A percentile compares a stretch with the other conserved stretches of the same genome.
Conservation (phyloP, 495 filamentous ascomycete genomes). For the Penicillium steckii region DNA sequence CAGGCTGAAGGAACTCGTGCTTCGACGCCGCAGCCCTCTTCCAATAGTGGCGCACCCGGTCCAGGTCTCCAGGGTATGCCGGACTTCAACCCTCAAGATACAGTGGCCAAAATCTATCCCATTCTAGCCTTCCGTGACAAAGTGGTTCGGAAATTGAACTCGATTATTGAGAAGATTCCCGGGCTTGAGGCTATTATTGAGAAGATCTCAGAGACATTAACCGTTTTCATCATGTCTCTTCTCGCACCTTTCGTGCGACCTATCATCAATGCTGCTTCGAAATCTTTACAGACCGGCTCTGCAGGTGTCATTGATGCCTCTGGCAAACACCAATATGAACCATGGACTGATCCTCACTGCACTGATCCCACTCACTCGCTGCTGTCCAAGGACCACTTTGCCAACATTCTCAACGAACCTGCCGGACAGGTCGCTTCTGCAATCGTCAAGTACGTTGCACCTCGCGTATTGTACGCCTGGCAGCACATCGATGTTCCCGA, state of each 20-base stretch:
- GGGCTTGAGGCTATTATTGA: slow-evolving; percentile 84
- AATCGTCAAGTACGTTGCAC: slow-evolving; percentile 80
- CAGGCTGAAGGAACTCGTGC: slow-evolving; percentile 16
- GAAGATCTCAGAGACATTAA: slow-evolving; percentile 86
- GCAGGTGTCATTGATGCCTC: slow-evolving; percentile 75
- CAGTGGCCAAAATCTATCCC: slow-evolving; percentile 83
- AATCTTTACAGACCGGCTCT: slow-evolving; percentile 79
- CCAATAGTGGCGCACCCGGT: slow-evolving; percentile 34
- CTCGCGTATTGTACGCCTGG: slow-evolving; percentile 87
- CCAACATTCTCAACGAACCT: slow-evolving; percentile 85
- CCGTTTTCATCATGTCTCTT: slow-evolving; percentile 84
- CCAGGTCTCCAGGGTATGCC: slow-evolving; percentile 68
- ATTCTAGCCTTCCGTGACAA: slow-evolving; percentile 93
- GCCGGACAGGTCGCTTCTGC: slow-evolving; percentile 78
- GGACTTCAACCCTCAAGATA: slow-evolving; percentile 80
- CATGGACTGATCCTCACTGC: slow-evolving; percentile 83
- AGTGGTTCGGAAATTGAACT: slow-evolving; percentile 78
- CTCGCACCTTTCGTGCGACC: slow-evolving; percentile 87
- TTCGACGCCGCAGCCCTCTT: slow-evolving; percentile 18
- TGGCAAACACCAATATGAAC: slow-evolving; percentile 82
- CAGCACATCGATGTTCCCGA: slow-evolving; percentile 77
- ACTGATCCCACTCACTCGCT: slow-evolving; percentile 93
- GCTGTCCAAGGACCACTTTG: slow-evolving; percentile 95
- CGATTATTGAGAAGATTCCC: slow-evolving; percentile 87
- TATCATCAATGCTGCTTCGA: slow-evolving; percentile 82